Conservation (phyloP, 257 asterid species). For the Anisodus tanguticus region DNA sequence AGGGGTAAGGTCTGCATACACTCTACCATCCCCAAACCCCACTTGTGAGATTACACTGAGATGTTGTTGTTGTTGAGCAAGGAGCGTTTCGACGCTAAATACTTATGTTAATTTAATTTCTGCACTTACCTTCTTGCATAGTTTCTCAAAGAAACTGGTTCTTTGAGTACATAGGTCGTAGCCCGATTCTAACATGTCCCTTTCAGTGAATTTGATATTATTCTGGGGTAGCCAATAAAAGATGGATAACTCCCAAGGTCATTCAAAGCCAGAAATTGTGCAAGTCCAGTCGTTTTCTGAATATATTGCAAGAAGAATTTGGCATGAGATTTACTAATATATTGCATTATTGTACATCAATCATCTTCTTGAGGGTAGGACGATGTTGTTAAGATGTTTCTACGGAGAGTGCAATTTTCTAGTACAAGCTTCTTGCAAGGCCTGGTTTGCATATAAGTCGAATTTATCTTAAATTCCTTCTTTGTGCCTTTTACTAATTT, state of each 20-base stretch:
- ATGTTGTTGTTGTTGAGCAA: no score
- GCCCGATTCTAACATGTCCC: neutral
- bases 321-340: constrained; percentile 5
- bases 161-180: no score
- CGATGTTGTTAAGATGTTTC: constrained; percentile 1
- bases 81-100: no score
- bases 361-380: neutral
- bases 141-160: no score
- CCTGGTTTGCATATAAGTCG: neutral
- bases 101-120: no score
- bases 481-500: neutral
- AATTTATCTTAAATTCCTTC: constrained; percentile 7
- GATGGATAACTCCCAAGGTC: neutral
- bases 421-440: neutral
- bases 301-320: constrained; percentile 1
- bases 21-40: no score
- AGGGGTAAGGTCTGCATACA: no score
- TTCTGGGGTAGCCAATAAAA: neutral
- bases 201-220: neutral
- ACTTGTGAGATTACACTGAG: no score
- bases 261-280: constrained; percentile 15
- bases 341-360: constrained; percentile 9
- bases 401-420: neutral
- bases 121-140: no score
- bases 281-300: neutral